Base-by-base conservation (phyloP, 129 eudicot species). In the Flaveria brownii region DNA sequence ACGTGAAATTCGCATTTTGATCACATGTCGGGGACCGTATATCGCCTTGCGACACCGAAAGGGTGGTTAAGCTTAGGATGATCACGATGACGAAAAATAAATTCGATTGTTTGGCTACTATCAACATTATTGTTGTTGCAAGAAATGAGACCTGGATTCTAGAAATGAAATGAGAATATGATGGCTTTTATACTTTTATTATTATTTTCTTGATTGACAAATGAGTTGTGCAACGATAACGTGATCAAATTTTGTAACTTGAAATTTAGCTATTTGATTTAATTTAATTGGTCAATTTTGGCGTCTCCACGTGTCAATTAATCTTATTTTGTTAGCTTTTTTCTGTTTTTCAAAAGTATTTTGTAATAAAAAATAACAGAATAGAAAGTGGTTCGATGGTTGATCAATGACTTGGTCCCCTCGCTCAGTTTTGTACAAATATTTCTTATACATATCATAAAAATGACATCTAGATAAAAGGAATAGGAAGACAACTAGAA, bases 111-210 rank as follows among this genome's bases (percentile, higher is more conserved):
- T 2, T 16, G 47, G 54, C 9, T 18, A n/a, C 55, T 28, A 73
- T 82, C 26, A 12, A 30, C 75, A 71, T 71, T 54, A 51, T 28
- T 28, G 33, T 71, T 60, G 66, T 54, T 78, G 54, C 51, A 11
- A 3, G 36, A 47, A 47, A 49, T 41, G 70, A 20, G 45, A 43
- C 6, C 60, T 57, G 70, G 47, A 68, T 55, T 54, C 18, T 26
- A 42, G 81, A 6, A 61, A 10, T 76, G 72, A 47, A 36, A 75
- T 23, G 6, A 51, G 9, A 11, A 71, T 8, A 49, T 9, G 16
- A 14, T 49, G 16, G n/a, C 3, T 9, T 26, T 50, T 20, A 1
- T 30, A 64, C 2, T 33, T 1, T 5, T 2, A 60, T 10, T 60
- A 7, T 10, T 59, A 9, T 3, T 36, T 15, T 65, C 14, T 57